phyloP scores from a whole-genome alignment of 73 alveolate species.

The Paramecium biaurelia region DNA sequence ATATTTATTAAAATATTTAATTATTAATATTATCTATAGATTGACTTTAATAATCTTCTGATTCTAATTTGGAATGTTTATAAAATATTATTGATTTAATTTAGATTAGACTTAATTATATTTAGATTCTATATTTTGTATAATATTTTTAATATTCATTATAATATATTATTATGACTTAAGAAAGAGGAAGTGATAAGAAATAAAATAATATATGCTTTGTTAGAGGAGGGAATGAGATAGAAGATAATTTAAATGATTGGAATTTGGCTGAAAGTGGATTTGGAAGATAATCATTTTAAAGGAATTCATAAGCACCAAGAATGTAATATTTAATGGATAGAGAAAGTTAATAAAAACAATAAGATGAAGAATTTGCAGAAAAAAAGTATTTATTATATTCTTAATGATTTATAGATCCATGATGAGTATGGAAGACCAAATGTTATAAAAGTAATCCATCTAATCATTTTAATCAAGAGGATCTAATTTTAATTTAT shows the following conservation, averaged over 20 bases:
- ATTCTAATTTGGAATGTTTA: neutral
- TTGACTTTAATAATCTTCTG: neutral
- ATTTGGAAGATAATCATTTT: neutral
- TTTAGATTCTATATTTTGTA: neutral
- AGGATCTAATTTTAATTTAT: neutral
- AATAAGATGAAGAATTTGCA: neutral
- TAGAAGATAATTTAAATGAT: neutral
- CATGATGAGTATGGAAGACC: constrained; percentile 20
- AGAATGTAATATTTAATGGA: neutral
- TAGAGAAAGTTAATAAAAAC: neutral
- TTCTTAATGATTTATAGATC: neutral
- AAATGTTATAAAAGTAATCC: neutral
- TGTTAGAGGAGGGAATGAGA: neutral
- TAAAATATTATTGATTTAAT: neutral
- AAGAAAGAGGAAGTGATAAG: neutral
- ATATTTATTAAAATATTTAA: neutral
- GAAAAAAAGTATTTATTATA: neutral
- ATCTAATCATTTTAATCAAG: constrained; percentile 16
- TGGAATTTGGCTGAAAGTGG: constrained; percentile 6
- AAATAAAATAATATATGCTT: neutral
- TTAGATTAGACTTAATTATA: neutral
- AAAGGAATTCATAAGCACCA: neutral
- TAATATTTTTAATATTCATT: neutral
- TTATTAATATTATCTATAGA: neutral
- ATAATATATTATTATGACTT: neutral